Evolutionary conservation across 495 filamentous ascomycete genomes (phyloP), one percentile per base, ranked within the genome.

Genomic region (Penicillium pancosmium): DNA sequence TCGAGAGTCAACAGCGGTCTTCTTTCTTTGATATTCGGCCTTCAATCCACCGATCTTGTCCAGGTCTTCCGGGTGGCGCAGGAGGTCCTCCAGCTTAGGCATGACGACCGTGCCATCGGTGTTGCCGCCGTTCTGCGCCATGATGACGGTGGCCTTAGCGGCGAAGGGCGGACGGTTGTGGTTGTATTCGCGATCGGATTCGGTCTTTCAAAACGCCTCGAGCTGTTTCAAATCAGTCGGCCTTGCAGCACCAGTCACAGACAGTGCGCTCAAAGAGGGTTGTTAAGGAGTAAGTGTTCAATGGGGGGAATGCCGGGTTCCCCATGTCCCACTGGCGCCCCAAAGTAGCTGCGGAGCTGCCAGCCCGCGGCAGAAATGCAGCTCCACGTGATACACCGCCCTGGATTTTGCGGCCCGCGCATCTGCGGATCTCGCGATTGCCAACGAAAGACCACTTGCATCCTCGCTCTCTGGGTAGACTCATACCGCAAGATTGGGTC

Each of bases 1-100:
- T 76, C 94, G 91, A 19, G 86, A 84, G 76, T 99, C 94, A 56
- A 98, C 84, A 36, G 87, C 90, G 19, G 85, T 82, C 71, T 99
- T 99, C 83, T 98, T 98, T 64, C 95, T 90, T 61, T 84, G 81
- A 78, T 97, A 97, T 71, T 99, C 94, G 64, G 91, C 83, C 76
- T 94, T 96, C 67, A 99, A 81, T 55, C 84, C 85, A 57, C 86
- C 76, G 68, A 98, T 92, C 80, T 97, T 99, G 80, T 98, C 93
- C 56, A 99, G 88, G 73, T 99, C 94, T 67, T 91, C 85, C 5
- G 86, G 86, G 67, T 87, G 83, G 41, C 86, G 84, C 41, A 89
- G 80, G 23, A 83, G 70, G 55, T 83, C 81, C 43, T 79, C 80
- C 13, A 84, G 68, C 50, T 73, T 68, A 19, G 77, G 77, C 62